Evolutionary conservation across 1,284 basidiomycete genomes (phyloP).

Genomic region (Pisolithus thermaeus): DNA sequence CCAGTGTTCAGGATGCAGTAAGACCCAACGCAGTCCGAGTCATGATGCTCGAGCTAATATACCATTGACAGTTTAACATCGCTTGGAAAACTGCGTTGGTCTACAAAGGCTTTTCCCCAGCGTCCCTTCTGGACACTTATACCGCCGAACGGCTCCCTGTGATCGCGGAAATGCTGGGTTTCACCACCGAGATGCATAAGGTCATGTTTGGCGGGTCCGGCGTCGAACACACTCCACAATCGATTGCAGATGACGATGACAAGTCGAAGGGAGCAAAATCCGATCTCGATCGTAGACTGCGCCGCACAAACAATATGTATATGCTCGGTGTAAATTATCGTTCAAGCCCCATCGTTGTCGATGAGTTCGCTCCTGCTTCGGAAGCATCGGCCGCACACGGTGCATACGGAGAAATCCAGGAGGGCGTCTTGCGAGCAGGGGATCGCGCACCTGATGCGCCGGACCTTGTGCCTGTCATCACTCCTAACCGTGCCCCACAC

Average conservation of each 20-base stretch:
- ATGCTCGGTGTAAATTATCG: constrained; percentile 34
- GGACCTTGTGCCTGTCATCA: background rate
- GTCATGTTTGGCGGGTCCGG: background rate
- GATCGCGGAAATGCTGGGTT: constrained; percentile 32
- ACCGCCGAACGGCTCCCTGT: constrained; percentile 34
- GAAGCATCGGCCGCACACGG: background rate
- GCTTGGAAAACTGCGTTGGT: constrained; percentile 39
- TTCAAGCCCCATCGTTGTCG: constrained; percentile 26
- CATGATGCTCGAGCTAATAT: background rate
- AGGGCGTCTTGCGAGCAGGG: constrained; percentile 12
- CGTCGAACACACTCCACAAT: background rate
- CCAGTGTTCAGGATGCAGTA: constrained; percentile 36
- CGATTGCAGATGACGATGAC: background rate
- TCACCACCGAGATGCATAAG: constrained; percentile 14
- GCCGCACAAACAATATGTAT: constrained; percentile 12
- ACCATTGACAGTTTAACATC: constrained; percentile 30
- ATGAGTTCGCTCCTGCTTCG: constrained; percentile 13
- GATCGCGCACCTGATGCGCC: constrained; percentile 20
- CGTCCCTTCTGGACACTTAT: constrained; percentile 31
- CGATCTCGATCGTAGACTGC: background rate
- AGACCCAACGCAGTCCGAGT: constrained; percentile 1
- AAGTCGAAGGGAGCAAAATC: background rate
- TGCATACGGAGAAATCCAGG: constrained; percentile 13
- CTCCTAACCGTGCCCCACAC: background rate
- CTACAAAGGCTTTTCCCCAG: constrained; percentile 27